Conservation (phyloP, 139 green algal species). For the Penium margaritaceum region DNA sequence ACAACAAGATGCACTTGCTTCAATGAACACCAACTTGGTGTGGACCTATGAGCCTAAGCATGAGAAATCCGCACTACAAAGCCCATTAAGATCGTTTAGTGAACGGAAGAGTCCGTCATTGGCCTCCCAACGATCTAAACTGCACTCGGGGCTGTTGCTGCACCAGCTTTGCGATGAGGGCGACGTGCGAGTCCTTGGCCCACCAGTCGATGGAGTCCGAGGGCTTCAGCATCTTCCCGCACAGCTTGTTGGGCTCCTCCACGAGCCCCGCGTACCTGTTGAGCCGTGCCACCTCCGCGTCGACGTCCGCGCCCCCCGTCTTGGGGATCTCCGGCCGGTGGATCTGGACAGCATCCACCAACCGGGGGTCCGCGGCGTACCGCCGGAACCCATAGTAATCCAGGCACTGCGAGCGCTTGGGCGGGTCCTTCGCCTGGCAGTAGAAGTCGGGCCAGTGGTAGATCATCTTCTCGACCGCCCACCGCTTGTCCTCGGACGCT, state of each 20-base stretch:
- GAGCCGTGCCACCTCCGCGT: not conserved
- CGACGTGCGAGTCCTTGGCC: constrained; percentile 8
- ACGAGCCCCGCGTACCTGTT: too few species aligned
- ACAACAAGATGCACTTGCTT: too few species aligned
- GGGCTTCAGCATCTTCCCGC: not conserved
- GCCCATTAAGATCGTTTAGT: too few species aligned
- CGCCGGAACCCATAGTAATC: not conserved
- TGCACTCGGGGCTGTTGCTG: too few species aligned
- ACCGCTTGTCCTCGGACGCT: not conserved
- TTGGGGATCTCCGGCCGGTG: not conserved
- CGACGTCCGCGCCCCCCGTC: not conserved
- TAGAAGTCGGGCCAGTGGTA: not conserved
- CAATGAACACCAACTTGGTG: too few species aligned
- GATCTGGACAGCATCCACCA: not conserved
- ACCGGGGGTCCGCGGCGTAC: not conserved
- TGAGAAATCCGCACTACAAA: too few species aligned
- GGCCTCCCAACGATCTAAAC: too few species aligned
- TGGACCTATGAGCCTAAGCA: too few species aligned
- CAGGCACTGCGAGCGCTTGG: not conserved
- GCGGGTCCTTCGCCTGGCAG: not conserved
- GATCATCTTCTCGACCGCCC: not conserved
- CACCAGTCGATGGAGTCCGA: constrained; percentile 21
- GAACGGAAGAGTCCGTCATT: too few species aligned
- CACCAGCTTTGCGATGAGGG: not conserved
- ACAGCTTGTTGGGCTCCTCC: too few species aligned